These are phyloP conservation scores for Scalesia atractyloides DNA, from an alignment of 129 eudicot genomes.

Conservation along the genomic window DNA sequence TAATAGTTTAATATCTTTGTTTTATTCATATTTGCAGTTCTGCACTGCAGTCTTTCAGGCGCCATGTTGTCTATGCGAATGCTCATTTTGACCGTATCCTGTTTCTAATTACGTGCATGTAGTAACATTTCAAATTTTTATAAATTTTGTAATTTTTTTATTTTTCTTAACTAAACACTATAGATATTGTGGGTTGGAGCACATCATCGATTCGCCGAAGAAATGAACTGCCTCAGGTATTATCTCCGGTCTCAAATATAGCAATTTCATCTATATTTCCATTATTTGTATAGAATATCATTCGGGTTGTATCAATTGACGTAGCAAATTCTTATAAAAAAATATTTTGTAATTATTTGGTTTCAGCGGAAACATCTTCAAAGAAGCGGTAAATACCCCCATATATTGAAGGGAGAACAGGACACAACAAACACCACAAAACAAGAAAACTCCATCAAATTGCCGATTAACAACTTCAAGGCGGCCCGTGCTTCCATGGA, in stretches of 20 bases:
- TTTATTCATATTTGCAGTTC: slow-evolving; percentile 53
- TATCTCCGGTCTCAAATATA: background rate
- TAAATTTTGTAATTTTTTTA: background rate
- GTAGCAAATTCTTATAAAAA: background rate
- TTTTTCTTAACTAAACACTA: slow-evolving; percentile 38
- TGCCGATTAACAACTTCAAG: slow-evolving; percentile 37
- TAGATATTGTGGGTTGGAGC: slow-evolving; percentile 95
- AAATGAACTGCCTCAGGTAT: slow-evolving; percentile 79
- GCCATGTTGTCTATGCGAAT: slow-evolving; percentile 86
- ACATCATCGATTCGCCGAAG: slow-evolving; percentile 77
- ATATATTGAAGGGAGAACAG: slow-evolving; percentile 52
- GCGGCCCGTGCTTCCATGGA: slow-evolving; percentile 54
- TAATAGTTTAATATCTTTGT: background rate
- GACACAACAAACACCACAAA: slow-evolving; percentile 37
- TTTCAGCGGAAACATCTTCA: slow-evolving; percentile 60
- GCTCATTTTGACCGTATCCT: slow-evolving; percentile 93
- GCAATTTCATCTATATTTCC: background rate
- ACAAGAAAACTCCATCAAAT: slow-evolving; percentile 34
- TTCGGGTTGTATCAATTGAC: background rate
- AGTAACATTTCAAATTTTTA: background rate
- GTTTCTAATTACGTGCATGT: background rate
- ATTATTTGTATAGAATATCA: background rate
- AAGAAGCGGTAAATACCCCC: slow-evolving; percentile 63
- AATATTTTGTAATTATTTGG: slow-evolving; percentile 9
- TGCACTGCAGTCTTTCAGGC: slow-evolving; percentile 79